A percentile compares a stretch with the other conserved stretches of the same genome.
These are phyloP conservation scores for Venturia asperata DNA, from an alignment of 2,329 filamentous ascomycete genomes.

Conservation along the genomic window DNA sequence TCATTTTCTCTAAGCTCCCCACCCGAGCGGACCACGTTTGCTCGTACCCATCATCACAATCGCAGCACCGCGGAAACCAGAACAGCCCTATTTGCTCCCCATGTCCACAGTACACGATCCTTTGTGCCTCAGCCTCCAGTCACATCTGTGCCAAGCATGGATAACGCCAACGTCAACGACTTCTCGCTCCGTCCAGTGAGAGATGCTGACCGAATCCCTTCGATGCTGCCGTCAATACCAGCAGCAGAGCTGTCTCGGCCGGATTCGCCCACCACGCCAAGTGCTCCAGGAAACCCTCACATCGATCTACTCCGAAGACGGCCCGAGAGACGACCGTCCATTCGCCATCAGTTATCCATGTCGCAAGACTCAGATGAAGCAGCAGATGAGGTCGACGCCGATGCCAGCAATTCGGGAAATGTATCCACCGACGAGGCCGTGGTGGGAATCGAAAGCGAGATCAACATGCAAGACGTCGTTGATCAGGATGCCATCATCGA, in stretches of 20 bases:
- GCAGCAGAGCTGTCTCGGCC: constrained; percentile 76
- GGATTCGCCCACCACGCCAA: constrained; percentile 79
- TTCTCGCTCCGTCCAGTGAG: constrained; percentile 72
- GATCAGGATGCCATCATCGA: constrained; percentile 74
- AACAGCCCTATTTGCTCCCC: constrained; percentile 39
- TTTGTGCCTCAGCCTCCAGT: constrained; percentile 57
- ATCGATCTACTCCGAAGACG: constrained; percentile 35
- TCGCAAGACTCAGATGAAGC: constrained; percentile 85
- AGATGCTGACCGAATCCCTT: constrained; percentile 74
- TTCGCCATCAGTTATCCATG: constrained; percentile 78
- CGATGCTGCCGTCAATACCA: constrained; percentile 66
- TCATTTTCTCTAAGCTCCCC: constrained; percentile 60
- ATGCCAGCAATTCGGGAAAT: constrained; percentile 52
- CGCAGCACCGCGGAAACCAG: constrained; percentile 41
- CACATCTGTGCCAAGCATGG: constrained; percentile 61
- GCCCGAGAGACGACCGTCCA: constrained; percentile 64
- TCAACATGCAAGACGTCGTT: constrained; percentile 83
- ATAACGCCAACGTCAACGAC: constrained; percentile 52
- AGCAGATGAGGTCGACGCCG: constrained; percentile 65
- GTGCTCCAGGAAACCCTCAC: constrained; percentile 51
- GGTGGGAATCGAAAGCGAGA: constrained; percentile 69
- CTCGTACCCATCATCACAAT: constrained; percentile 48
- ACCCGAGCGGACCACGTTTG: constrained; percentile 61
- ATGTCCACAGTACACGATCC: constrained; percentile 40
- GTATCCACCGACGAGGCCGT: constrained; percentile 68